Base-by-base conservation (phyloP, 345 rosid species). In the Hibiscus trionum region DNA sequence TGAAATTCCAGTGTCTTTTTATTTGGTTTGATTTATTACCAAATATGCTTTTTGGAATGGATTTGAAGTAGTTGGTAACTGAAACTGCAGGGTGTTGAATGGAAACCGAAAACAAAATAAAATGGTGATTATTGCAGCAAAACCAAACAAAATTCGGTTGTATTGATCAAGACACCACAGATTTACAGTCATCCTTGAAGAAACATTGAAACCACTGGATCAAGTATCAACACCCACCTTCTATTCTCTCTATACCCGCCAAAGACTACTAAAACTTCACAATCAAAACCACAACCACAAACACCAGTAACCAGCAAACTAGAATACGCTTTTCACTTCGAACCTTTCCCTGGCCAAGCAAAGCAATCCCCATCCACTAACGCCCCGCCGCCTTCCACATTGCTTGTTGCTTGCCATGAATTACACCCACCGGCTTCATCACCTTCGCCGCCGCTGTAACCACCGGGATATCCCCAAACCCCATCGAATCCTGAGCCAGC, bases 301-400 rank as follows among this genome's bases (percentile, higher is more conserved):
- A 15, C 17, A 49, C n/a, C 56, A 24, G 44, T 29, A 64, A 39
- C 61, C 58, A 46, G 24, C 24, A 61, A 35, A 50, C 47, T 17
- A 12, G 46, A 42, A 33, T 17, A 58, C 42, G 37, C 75, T 61
- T 52, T 4, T 75, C 81, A 87, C 76, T 87, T 85, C 56, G 73
- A 80, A 37, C 79, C 76, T 66, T 85, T 80, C 12, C 84, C 87
- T 11, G 91, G 86, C 88, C 86, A 87, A 19, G 71, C 71, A 61
- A 83, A 83, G 49, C 78, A 80, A 7, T 86, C 86, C 14, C 76
- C 84, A 24, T 76, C 90, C 1, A 47, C 78, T 55, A 83, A 44
- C 27, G 71, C 79, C 17, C 74, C 86, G 58, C 60, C 61, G 11
- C 58, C 74, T 29, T 65, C 75, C 3, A 66, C 82, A 33, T 74